These are phyloP conservation scores for Clitopilus passeckerianus DNA, from an alignment of 768 basidiomycete species.

Conservation along the genomic window DNA sequence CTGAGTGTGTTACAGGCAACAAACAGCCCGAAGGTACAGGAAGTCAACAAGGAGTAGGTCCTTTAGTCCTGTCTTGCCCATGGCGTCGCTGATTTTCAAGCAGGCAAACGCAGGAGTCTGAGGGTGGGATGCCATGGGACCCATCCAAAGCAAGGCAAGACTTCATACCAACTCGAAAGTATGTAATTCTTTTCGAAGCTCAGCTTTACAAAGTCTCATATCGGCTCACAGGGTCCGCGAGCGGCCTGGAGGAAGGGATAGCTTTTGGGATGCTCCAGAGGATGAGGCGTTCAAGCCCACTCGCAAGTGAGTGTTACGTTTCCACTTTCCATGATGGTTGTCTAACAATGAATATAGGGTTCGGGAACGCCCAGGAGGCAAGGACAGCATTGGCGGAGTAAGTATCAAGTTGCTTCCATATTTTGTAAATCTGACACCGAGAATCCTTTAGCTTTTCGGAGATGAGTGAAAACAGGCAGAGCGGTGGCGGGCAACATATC, in stretches of 20 bases:
- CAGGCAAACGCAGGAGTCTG: conserved; percentile 8
- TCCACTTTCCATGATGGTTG: neutral
- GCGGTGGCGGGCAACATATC: neutral
- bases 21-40: neutral
- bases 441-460: neutral
- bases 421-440: neutral
- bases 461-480: neutral
- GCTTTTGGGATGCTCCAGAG: conserved; percentile 44
- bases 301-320: conserved; percentile 45
- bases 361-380: conserved; percentile 62
- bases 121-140: conserved; percentile 28
- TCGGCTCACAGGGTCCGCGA: conserved; percentile 50
- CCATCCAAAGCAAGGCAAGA: conserved; percentile 10
- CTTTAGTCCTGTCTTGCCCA: neutral
- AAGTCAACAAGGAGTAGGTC: neutral
- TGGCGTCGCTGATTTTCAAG: neutral
- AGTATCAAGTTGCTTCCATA: conserved; percentile 2
- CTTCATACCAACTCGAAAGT: conserved; percentile 41
- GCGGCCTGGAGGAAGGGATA: conserved; percentile 54
- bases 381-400: conserved; percentile 51
- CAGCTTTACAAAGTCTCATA: neutral
- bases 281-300: conserved; percentile 60
- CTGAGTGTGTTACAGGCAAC: neutral
- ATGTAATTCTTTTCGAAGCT: neutral
- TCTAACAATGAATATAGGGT: conserved; percentile 38